These are phyloP conservation scores for Zymoseptoria passerinii DNA, from an alignment of 2,329 filamentous ascomycete species.

Conservation along the genomic window DNA sequence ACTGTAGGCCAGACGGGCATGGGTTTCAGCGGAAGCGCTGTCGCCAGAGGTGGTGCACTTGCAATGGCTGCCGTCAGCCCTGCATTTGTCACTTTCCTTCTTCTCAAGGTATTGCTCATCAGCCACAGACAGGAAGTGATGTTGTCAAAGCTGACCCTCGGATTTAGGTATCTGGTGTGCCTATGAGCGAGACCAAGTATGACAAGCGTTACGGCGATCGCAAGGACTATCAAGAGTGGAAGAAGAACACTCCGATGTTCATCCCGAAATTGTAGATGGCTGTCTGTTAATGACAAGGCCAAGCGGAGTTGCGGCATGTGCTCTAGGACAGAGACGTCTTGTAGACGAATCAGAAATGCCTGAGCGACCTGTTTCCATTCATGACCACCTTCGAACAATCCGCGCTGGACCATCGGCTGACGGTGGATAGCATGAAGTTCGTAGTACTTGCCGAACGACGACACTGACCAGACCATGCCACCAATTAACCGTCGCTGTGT, in stretches of 20 bases:
- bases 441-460: too few species aligned
- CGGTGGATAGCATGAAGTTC: too few species aligned
- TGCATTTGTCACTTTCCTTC: constrained; percentile 54
- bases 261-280: constrained; percentile 49
- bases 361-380: neutral
- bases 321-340: neutral
- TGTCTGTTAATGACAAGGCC: neutral
- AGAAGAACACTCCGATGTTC: constrained; percentile 56
- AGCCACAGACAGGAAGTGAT: neutral
- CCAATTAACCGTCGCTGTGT: too few species aligned
- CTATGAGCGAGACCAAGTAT: constrained; percentile 61
- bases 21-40: constrained; percentile 42
- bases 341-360: neutral
- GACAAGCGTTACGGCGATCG: constrained; percentile 55
- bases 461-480: too few species aligned
- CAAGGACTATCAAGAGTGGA: constrained; percentile 61
- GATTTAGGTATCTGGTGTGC: constrained; percentile 44
- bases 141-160: constrained; percentile 6
- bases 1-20: constrained; percentile 50
- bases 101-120: constrained; percentile 48
- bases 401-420: neutral
- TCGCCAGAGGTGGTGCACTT: constrained; percentile 38
- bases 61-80: constrained; percentile 52
- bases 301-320: neutral
- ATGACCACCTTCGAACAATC: neutral